Conservation (phyloP, 352 stramenopile species). For the Phytophthora capsici region DNA sequence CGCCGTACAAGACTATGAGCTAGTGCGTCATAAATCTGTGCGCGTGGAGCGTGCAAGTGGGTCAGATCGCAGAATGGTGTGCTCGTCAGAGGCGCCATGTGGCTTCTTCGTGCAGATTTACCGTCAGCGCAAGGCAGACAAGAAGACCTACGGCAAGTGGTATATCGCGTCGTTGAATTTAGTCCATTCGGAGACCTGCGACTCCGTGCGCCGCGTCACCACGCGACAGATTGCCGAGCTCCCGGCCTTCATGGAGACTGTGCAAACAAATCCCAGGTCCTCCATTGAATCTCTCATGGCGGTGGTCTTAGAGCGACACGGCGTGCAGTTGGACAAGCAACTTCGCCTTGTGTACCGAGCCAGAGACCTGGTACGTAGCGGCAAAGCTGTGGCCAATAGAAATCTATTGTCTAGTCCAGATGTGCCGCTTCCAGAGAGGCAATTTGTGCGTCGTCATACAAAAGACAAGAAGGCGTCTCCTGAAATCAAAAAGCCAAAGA, state of each 20-base stretch:
- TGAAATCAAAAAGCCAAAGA: conserved; percentile 15
- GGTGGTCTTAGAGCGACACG: conserved; percentile 27
- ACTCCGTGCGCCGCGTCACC: conserved; percentile 21
- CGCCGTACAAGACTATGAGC: conserved; percentile 43
- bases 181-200: conserved; percentile 31
- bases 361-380: conserved; percentile 32
- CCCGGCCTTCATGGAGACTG: conserved; percentile 22
- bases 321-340: conserved; percentile 29
- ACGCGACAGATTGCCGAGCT: conserved; percentile 36
- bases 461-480: conserved; percentile 18
- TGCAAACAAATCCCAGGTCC: conserved; percentile 22
- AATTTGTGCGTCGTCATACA: conserved; percentile 18
- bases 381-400: conserved; percentile 7
- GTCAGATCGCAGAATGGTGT: conserved; percentile 34
- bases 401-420: conserved; percentile 23
- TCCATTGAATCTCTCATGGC: conserved; percentile 26
- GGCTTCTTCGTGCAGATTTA: conserved; percentile 46
- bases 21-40: conserved; percentile 33
- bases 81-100: conserved; percentile 26
- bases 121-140: conserved; percentile 30
- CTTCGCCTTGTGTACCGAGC: conserved; percentile 40
- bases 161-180: conserved; percentile 38
- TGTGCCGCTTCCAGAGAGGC: conserved; percentile 14
- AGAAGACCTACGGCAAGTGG: conserved; percentile 41
- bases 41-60: conserved; percentile 33